Conservation (phyloP, 2,329 filamentous ascomycete species). For the Trichophaea hybrida region DNA sequence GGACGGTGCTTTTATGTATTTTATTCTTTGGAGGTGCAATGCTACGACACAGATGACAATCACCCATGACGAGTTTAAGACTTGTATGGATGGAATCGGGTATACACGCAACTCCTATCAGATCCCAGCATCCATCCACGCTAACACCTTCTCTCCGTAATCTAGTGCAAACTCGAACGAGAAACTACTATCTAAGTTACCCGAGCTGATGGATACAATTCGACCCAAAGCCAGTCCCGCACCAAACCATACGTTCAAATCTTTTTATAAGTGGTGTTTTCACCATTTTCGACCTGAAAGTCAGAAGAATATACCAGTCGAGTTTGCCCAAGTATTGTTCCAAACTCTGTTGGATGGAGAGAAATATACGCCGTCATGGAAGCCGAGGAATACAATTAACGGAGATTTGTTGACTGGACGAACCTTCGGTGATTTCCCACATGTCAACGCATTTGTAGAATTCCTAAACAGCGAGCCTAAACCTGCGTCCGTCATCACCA, state of each 20-base stretch:
- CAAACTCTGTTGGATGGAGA: constrained; percentile 12
- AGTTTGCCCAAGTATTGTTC: constrained; percentile 17
- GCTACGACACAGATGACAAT: constrained; percentile 15
- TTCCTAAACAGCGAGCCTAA: constrained; percentile 21
- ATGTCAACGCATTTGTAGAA: constrained; percentile 23
- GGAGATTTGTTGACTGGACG: neutral
- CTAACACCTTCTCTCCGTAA: neutral
- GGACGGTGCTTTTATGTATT: constrained; percentile 16
- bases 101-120: neutral
- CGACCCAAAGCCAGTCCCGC: neutral
- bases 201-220: constrained; percentile 7
- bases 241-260: constrained; percentile 10
- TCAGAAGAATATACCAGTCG: constrained; percentile 16
- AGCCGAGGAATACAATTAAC: neutral
- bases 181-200: constrained; percentile 15
- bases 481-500: constrained; percentile 26
- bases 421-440: constrained; percentile 16
- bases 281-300: constrained; percentile 19
- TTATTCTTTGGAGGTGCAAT: constrained; percentile 18
- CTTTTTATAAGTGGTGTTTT: constrained; percentile 24
- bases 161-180: constrained; percentile 14
- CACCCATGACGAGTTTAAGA: constrained; percentile 15
- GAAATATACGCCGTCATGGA: constrained; percentile 13
- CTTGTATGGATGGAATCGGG: constrained; percentile 15
- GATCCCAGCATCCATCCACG: neutral